Evolutionary conservation across 352 stramenopile species (phyloP).

Genomic region (Phytophthora brassicae): DNA sequence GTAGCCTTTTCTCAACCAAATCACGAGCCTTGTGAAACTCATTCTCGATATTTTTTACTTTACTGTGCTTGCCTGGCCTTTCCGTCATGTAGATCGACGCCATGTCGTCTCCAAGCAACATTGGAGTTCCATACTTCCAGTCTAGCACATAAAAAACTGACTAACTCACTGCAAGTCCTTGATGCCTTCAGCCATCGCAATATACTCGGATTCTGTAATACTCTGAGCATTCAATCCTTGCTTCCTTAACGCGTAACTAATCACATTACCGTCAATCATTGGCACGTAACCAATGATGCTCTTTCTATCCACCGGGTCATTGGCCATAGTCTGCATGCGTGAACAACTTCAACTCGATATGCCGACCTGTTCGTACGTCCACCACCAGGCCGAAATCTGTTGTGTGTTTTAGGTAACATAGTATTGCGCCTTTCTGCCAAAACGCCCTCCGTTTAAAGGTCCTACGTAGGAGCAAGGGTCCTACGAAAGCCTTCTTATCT

Average conservation of each 20-base stretch:
- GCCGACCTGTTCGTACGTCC: background rate
- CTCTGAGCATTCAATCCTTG: conserved; percentile 8
- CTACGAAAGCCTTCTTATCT: too few relatives aligned
- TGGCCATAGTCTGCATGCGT: conserved; percentile 13
- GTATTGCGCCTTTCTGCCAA: too few relatives aligned
- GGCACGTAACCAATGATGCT: conserved; percentile 9
- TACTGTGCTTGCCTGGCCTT: conserved; percentile 9
- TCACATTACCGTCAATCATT: conserved; percentile 16
- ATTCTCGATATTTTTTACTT: conserved; percentile 26
- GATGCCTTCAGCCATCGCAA: conserved; percentile 20
- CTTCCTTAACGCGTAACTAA: conserved; percentile 2
- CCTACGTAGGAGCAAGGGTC: too few relatives aligned
- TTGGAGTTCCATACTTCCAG: background rate
- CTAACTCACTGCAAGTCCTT: conserved; percentile 30
- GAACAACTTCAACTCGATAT: conserved; percentile 5
- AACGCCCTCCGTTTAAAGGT: too few relatives aligned
- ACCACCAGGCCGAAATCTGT: conserved; percentile 6
- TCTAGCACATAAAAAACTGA: conserved; percentile 7
- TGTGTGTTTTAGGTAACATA: conserved; percentile 13
- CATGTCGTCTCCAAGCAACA: conserved; percentile 15
- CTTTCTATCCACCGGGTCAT: conserved; percentile 9
- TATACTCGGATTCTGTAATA: conserved; percentile 30
- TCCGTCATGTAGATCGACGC: conserved; percentile 5
- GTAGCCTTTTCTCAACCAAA: conserved; percentile 6
- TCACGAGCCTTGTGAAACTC: conserved; percentile 23